Evolutionary conservation across 495 filamentous ascomycete genomes (phyloP), one percentile per base, ranked within the genome.

Genomic region (Parmelia sp.): DNA sequence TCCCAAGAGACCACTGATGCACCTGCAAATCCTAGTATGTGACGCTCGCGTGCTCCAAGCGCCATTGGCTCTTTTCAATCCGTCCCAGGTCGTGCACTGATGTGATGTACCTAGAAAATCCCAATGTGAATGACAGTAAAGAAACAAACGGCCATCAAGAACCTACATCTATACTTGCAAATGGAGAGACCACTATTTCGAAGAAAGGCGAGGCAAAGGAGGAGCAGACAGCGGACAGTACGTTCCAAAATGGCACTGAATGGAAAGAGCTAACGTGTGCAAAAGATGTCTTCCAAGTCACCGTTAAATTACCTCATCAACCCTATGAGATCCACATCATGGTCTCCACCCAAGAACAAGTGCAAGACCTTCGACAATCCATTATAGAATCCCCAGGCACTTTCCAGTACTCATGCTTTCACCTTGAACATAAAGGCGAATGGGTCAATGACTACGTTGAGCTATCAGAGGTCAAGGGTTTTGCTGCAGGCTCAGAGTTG

Each of bases 391-490:
- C 89, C 57, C 95, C 95, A n/a, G 82, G 86, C 60, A 92, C 92
- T 60, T 88, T 96, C 76, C 92, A 96, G 76, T 97, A 97, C 79
- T 93, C 95, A 47, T 99, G 95, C 79, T 99, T 99, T 81, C 95
- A 97, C 76, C 85, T 99, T 49, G 92, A 97, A 73, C 85, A 90
- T 77, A 84, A 90, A 27, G 88, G 89, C 61, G 77, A 87, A 70
- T 86, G 89, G 51, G 88, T 97, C 80, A 97, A 97, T 73, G 95
- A 99, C 77, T 97, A 92, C 68, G 79, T 93, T 62, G 91, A 96
- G 77, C 80, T 99, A 53, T 94, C 92, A 33, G 95, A 97, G 73
- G 88, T 97, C 27, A 80, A 85, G n/a, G 92, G 81, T 51, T 81
- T 97, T 37, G 82, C 81, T 44, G 76, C 86, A 12, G 86, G 88